These are phyloP conservation scores for Xylaria sp. DNA, from an alignment of 2,329 filamentous ascomycete genomes.

Conservation along the genomic window DNA sequence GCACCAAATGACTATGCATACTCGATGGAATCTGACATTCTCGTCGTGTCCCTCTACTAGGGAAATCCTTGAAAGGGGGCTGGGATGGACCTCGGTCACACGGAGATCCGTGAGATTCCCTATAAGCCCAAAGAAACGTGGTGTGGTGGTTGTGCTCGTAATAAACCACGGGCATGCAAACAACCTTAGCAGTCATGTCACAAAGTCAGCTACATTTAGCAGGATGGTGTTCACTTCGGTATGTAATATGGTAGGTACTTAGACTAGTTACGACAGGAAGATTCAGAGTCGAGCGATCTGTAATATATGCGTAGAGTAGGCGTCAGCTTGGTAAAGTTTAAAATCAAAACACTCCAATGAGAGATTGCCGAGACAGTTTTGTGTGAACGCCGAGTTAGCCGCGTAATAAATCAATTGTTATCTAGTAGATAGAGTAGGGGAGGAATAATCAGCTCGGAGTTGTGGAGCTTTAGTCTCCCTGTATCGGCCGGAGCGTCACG, in stretches of 20 bases:
- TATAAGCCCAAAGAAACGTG: conserved; percentile 2
- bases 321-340: not conserved
- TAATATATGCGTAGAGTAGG: conserved; percentile 6
- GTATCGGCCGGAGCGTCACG: conserved; percentile 43
- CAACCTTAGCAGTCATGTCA: conserved; percentile 20
- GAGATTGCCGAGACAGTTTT: not conserved
- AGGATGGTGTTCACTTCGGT: not conserved
- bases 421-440: not conserved
- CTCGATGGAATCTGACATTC: conserved; percentile 17
- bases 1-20: conserved; percentile 20
- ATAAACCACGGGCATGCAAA: conserved; percentile 9
- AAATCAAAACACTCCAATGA: not conserved
- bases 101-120: not conserved
- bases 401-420: not conserved
- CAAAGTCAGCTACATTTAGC: conserved; percentile 11
- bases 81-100: conserved; percentile 7
- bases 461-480: conserved; percentile 24
- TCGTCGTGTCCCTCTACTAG: conserved; percentile 12
- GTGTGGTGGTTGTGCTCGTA: conserved; percentile 14
- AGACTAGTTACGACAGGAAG: conserved; percentile 5
- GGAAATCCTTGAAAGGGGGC: conserved; percentile 16
- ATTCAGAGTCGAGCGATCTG: not conserved
- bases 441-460: conserved; percentile 3
- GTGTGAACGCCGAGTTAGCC: conserved; percentile 2
- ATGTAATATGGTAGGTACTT: conserved; percentile 1